Evolutionary conservation across 2,329 filamentous ascomycete species (phyloP).

Genomic region (Trichoderma afroharzianum): DNA sequence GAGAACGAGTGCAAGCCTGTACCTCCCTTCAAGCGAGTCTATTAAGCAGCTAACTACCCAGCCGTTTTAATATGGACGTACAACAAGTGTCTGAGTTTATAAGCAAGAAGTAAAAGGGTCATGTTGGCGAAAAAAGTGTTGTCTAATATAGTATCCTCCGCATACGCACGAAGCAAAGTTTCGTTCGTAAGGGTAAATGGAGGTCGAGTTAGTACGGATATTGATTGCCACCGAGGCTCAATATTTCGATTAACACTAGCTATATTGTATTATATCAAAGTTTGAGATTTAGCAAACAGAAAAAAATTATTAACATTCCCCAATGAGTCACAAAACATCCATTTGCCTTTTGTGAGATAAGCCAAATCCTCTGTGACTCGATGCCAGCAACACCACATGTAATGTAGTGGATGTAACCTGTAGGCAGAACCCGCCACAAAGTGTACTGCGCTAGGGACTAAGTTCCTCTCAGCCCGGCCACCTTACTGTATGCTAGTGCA

Average conservation of each 20-base stretch:
- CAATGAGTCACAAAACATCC: neutral
- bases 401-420: neutral
- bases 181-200: neutral
- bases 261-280: slow-evolving; percentile 7
- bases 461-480: neutral
- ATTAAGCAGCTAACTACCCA: slow-evolving; percentile 49
- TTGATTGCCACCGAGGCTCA: neutral
- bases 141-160: neutral
- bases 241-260: neutral
- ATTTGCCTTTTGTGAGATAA: neutral
- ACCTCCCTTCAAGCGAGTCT: slow-evolving; percentile 92
- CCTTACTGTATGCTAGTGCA: neutral
- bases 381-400: neutral
- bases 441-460: neutral
- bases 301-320: neutral
- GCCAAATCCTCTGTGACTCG: neutral
- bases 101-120: neutral
- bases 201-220: neutral
- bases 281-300: neutral
- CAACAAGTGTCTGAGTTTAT: neutral
- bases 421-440: neutral
- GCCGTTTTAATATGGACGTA: neutral
- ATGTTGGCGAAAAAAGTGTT: neutral
- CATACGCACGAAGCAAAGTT: neutral
- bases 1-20: slow-evolving; percentile 95